Evolutionary conservation across 345 rosid species (phyloP).

Genomic region (Hibiscus tridactylites): DNA sequence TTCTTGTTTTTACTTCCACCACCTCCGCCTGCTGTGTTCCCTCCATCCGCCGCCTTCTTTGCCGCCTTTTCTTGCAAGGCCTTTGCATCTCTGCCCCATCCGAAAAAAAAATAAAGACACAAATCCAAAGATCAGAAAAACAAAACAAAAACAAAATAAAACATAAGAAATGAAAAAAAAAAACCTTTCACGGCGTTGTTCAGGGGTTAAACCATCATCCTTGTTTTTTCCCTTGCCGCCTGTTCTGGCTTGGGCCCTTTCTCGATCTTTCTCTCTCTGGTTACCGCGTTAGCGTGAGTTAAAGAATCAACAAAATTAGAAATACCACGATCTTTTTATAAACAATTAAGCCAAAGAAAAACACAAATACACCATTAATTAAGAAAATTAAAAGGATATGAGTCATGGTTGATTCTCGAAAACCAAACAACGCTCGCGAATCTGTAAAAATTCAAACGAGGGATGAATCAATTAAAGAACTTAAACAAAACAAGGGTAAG

Average conservation of each 20-base stretch:
- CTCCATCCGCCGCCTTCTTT: conserved; percentile 60
- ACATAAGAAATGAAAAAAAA: background rate
- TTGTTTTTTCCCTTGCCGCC: conserved; percentile 27
- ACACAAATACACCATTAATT: background rate
- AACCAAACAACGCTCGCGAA: background rate
- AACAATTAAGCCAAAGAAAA: background rate
- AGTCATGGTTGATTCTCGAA: conserved; percentile 34
- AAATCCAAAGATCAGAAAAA: background rate
- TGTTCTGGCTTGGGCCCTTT: conserved; percentile 58
- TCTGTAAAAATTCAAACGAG: conserved; percentile 2
- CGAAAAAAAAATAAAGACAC: background rate
- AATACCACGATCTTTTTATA: background rate
- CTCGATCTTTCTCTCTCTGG: conserved; percentile 82
- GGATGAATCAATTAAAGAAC: background rate
- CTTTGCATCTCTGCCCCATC: conserved; percentile 53
- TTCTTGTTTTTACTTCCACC: conserved; percentile 31
- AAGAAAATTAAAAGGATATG: conserved; percentile 49
- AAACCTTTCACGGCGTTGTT: conserved; percentile 85
- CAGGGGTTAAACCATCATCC: conserved; percentile 65
- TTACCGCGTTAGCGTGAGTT: conserved; percentile 53
- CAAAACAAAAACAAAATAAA: background rate
- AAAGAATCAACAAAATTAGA: conserved; percentile 22
- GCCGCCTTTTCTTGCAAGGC: conserved; percentile 87
- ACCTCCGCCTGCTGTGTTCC: conserved; percentile 27
- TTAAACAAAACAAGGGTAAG: background rate